Evolutionary conservation across 2,329 filamentous ascomycete species (phyloP).

Genomic region (Xylariaceae sp.): DNA sequence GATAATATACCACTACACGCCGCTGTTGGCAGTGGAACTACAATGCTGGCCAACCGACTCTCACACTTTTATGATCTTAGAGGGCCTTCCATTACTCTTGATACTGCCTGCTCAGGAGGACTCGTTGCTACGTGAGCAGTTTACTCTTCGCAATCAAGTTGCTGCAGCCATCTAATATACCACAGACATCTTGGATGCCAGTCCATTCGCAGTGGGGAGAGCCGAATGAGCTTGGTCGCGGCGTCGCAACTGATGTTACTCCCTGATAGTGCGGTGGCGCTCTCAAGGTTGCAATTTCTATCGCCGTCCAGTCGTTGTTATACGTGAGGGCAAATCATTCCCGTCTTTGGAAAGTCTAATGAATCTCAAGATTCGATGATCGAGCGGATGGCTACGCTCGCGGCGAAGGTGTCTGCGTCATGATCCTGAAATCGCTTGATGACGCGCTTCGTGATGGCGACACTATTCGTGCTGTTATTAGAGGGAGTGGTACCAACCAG

Average conservation of each 20-base stretch:
- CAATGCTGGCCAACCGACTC: conserved; percentile 43
- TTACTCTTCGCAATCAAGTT: conserved; percentile 9
- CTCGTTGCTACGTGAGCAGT: conserved; percentile 11
- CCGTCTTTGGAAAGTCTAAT: conserved; percentile 7
- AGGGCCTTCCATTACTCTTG: conserved; percentile 28
- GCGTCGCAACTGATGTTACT: background rate
- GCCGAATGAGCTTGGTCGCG: background rate
- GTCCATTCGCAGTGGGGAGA: conserved; percentile 1
- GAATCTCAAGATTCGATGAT: conserved; percentile 45
- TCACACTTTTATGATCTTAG: conserved; percentile 45
- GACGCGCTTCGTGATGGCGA: conserved; percentile 47
- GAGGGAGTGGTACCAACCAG: conserved; percentile 46
- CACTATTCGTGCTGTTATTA: conserved; percentile 48
- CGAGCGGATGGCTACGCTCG: conserved; percentile 56
- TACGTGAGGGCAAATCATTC: conserved; percentile 3
- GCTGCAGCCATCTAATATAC: conserved; percentile 1
- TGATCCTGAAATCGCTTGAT: conserved; percentile 45
- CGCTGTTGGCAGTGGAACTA: conserved; percentile 33
- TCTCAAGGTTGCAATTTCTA: background rate
- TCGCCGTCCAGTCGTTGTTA: background rate
- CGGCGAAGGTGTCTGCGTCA: conserved; percentile 51
- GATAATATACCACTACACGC: conserved; percentile 28
- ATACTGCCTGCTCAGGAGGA: conserved; percentile 22
- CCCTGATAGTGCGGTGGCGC: background rate
- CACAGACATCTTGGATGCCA: conserved; percentile 4